A percentile compares a stretch with the other conserved stretches of the same genome.
Conservation (phyloP, 2,329 filamentous ascomycete genomes). For the Fusarium bulbicola region DNA sequence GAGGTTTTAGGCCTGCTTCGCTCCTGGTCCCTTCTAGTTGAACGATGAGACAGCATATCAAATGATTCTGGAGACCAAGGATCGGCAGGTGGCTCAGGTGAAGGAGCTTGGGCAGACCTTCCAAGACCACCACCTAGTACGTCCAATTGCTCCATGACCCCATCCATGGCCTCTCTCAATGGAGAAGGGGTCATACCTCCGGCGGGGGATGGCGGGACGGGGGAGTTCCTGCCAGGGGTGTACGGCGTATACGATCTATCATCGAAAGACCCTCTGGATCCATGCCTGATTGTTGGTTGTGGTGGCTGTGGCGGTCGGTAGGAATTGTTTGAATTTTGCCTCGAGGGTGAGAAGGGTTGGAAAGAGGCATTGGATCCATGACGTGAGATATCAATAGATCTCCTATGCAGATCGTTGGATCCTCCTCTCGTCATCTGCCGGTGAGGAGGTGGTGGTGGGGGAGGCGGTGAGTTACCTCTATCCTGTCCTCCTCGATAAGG, state of each 20-base stretch:
- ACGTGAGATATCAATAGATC: conserved; percentile 45
- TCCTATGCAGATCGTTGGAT: conserved; percentile 51
- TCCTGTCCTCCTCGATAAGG: conserved; percentile 42
- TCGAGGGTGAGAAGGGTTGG: conserved; percentile 41
- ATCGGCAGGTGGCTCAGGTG: conserved; percentile 67
- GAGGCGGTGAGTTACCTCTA: conserved; percentile 71
- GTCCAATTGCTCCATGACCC: conserved; percentile 94
- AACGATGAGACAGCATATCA: conserved; percentile 57
- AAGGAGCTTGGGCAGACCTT: conserved; percentile 63
- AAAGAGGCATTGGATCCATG: conserved; percentile 50
- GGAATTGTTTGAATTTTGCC: conserved; percentile 53
- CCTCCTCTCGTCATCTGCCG: conserved; percentile 65
- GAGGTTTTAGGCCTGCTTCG: conserved; percentile 71
- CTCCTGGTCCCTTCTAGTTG: conserved; percentile 41
- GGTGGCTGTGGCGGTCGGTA: conserved; percentile 41
- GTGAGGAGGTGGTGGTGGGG: conserved; percentile 85
- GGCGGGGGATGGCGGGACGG: conserved; percentile 73
- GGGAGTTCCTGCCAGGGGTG: conserved; percentile 68
- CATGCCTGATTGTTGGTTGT: conserved; percentile 29
- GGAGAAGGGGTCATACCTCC: conserved; percentile 85
- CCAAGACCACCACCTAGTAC: conserved; percentile 68
- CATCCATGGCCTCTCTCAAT: conserved; percentile 93
- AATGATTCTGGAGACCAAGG: conserved; percentile 95
- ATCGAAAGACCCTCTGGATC: conserved; percentile 42
- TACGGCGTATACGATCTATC: conserved; percentile 48